A percentile compares a stretch with the other conserved stretches of the same genome.
phyloP scores from a whole-genome alignment of 352 stramenopile genomes.

The Phytopythium delawarense region DNA sequence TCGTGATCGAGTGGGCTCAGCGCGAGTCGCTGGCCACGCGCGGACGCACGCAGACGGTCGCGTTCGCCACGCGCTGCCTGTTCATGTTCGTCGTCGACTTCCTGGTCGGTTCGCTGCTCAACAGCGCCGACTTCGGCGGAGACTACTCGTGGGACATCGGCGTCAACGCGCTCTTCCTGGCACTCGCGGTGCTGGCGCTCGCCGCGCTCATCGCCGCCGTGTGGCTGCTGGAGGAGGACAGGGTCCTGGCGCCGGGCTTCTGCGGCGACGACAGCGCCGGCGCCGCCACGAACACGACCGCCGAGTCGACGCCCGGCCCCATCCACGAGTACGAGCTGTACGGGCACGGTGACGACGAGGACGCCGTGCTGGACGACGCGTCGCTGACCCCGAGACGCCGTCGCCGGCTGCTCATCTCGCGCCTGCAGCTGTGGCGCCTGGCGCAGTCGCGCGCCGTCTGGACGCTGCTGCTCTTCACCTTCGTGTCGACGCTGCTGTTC shows the following conservation, averaged over 20 bases:
- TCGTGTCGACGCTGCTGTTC: slow-evolving; percentile 53
- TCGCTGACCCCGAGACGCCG: neutral
- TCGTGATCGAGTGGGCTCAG: slow-evolving; percentile 71
- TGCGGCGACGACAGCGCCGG: slow-evolving; percentile 3
- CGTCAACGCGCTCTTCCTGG: slow-evolving; percentile 26
- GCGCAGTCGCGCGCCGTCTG: slow-evolving; percentile 66
- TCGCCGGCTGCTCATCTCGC: slow-evolving; percentile 10
- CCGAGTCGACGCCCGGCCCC: slow-evolving; percentile 10
- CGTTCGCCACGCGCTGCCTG: slow-evolving; percentile 37
- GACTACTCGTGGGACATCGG: slow-evolving; percentile 39
- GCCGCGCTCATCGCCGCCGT: slow-evolving; percentile 42
- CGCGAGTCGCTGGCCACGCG: slow-evolving; percentile 48
- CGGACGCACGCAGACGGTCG: slow-evolving; percentile 54
- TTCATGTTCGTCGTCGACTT: slow-evolving; percentile 44
- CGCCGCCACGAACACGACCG: neutral
- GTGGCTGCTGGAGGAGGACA: slow-evolving; percentile 54
- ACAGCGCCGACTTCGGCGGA: slow-evolving; percentile 54
- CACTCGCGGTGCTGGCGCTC: slow-evolving; percentile 29
- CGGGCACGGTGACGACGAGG: slow-evolving; percentile 10
- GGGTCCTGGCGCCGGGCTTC: neutral
- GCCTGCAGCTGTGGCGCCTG: slow-evolving; percentile 54
- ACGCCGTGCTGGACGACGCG: slow-evolving; percentile 10
- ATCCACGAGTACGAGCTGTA: slow-evolving; percentile 20
- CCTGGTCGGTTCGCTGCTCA: slow-evolving; percentile 50
- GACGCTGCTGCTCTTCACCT: slow-evolving; percentile 68